Evolutionary conservation across 1,284 basidiomycete genomes (phyloP).

Genomic region (Ceratobasidium sp.): DNA sequence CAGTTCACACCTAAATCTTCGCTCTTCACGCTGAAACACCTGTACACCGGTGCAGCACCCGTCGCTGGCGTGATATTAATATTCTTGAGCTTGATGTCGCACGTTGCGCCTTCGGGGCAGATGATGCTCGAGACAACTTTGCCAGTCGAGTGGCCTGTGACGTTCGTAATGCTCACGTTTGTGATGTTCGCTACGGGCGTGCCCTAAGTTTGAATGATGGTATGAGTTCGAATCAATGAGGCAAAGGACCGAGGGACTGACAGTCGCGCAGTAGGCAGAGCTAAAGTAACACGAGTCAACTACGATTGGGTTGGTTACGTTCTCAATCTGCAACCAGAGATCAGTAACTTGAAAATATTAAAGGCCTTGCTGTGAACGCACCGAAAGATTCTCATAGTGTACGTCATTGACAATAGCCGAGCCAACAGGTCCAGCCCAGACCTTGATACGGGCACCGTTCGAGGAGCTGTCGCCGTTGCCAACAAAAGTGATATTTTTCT

Average conservation of each 20-base stretch:
- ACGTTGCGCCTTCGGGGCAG: conserved; percentile 39
- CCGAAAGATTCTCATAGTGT: conserved; percentile 39
- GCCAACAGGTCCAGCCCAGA: conserved; percentile 41
- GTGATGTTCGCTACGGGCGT: conserved; percentile 37
- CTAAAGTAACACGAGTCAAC: conserved; percentile 43
- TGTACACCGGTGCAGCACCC: conserved; percentile 36
- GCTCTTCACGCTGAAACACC: conserved; percentile 37
- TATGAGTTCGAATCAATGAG: background rate
- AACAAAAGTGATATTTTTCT: conserved; percentile 41
- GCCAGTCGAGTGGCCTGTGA: conserved; percentile 34
- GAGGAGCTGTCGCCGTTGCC: conserved; percentile 36
- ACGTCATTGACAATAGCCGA: conserved; percentile 41
- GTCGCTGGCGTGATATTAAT: conserved; percentile 40
- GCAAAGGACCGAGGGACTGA: background rate
- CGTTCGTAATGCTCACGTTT: conserved; percentile 41
- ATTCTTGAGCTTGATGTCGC: conserved; percentile 41
- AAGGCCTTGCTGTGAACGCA: background rate
- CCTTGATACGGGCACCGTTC: conserved; percentile 43
- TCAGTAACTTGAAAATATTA: background rate
- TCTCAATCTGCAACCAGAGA: conserved; percentile 6
- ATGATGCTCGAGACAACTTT: conserved; percentile 32
- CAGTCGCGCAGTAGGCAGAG: conserved; percentile 31
- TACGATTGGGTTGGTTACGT: conserved; percentile 29
- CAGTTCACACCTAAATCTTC: conserved; percentile 39
- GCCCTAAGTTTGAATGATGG: conserved; percentile 14